Base-by-base conservation (phyloP, 192 early-diverging fungal species). In the Entrophospora sp. region DNA sequence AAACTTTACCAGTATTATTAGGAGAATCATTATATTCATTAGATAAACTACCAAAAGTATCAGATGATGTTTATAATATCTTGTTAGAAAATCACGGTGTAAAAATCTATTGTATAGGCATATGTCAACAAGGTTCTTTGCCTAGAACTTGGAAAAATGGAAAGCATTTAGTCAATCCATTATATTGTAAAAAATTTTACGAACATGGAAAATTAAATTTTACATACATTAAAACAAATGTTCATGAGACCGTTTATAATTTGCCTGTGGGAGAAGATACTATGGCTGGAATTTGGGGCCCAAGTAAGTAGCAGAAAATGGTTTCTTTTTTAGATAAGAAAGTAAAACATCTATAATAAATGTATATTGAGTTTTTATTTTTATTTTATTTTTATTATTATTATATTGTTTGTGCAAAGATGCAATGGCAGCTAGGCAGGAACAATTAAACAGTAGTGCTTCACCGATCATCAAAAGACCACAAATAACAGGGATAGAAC, bases 111-210 rank as follows among this genome's bases (percentile, higher is more conserved):
- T 77, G 77, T 27, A 71, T 87, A 16, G 74, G 78, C 8, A 74
- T 88, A 60, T 87, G 87, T 36, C 74, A 71, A 10, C 66, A 77
- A 2, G 75, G 79, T 36, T 71, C 79, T 24, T 69, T 93, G 18
- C 90, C 91, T 35, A 81, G 87, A 18, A 76, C 79, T 0, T 83
- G 85, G 69, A 84, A 86, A 68, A 85, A 90, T 64, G 87, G 87
- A 25, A 79, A 83, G 66, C 74, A 81, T 42, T 76, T 80, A 3
- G 71, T 89, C 64, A 85, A 90, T 61, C 72, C 85, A 3, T 77
- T 87, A 44, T 75, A 85, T 27, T 85, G 86, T 56, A 81, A 83
- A 34, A 80, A 81, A 16, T 75, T 76, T 38, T 90, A 87, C 57
- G 80, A 89, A 52, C 72, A 75, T 25, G 87, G 89, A 38, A 75